These are phyloP conservation scores for Carex myosuroides DNA, from an alignment of 176 grass and related monocot genomes.

Conservation along the genomic window DNA sequence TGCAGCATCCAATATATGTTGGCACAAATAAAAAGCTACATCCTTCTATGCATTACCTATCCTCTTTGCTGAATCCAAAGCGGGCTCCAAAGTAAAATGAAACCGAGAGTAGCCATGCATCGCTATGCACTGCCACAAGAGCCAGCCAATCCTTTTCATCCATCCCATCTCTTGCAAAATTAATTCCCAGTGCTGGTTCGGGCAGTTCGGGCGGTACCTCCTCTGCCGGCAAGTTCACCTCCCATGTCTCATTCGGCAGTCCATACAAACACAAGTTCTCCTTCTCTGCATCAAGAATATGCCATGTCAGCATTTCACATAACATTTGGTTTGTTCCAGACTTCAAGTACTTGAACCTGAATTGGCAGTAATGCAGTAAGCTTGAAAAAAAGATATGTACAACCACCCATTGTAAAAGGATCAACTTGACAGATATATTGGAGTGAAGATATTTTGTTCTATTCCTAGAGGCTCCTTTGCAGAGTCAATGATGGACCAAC, in stretches of 20 bases:
- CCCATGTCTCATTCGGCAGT: slow-evolving; percentile 95
- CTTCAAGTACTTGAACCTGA: neutral
- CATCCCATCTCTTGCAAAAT: slow-evolving; percentile 96
- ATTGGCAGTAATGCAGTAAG: neutral
- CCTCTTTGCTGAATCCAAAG: slow-evolving; percentile 91
- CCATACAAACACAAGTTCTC: slow-evolving; percentile 93
- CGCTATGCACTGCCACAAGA: slow-evolving; percentile 86
- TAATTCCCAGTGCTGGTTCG: slow-evolving; percentile 89
- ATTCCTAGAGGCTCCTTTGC: neutral
- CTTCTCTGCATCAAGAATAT: slow-evolving; percentile 54
- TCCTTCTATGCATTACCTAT: slow-evolving; percentile 44
- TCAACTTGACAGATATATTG: neutral
- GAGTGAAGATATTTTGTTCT: neutral
- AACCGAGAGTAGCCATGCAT: slow-evolving; percentile 78
- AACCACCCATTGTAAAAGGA: neutral
- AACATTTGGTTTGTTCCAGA: neutral
- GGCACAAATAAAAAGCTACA: neutral
- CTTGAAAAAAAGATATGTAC: neutral
- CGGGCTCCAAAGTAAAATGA: slow-evolving; percentile 88
- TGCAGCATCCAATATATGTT: neutral
- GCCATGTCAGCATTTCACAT: neutral
- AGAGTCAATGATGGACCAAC: neutral
- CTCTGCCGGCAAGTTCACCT: slow-evolving; percentile 87
- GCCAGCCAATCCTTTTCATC: slow-evolving; percentile 91
- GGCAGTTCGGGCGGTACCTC: slow-evolving; percentile 96